A percentile compares a stretch with the other conserved stretches of the same genome.
phyloP scores from a whole-genome alignment of 2,329 filamentous ascomycete genomes.

The Colletotrichum magnum region DNA sequence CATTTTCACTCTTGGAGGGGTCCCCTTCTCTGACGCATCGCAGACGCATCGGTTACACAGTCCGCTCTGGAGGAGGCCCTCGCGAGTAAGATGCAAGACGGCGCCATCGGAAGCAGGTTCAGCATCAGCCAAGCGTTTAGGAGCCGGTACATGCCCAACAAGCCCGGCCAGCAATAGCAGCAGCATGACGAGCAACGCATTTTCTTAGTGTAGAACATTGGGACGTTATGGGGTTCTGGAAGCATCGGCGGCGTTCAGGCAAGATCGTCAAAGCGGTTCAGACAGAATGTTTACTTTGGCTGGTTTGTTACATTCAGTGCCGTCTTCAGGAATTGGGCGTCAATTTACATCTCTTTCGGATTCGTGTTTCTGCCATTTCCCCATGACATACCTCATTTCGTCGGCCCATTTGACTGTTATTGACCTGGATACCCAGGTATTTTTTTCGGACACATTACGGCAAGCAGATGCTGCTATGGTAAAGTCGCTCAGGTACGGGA shows the following conservation, averaged over 20 bases:
- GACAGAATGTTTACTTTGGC: conserved; percentile 15
- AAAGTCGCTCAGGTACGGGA: not conserved
- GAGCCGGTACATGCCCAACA: conserved; percentile 69
- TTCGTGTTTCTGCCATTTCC: too few species aligned
- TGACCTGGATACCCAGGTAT: not conserved
- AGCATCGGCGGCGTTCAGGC: conserved; percentile 40
- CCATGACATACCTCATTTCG: not conserved
- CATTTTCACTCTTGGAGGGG: conserved; percentile 5
- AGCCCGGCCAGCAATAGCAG: conserved; percentile 40
- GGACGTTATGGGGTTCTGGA: not conserved
- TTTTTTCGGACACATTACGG: not conserved
- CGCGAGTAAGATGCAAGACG: conserved; percentile 78
- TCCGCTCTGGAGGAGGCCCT: conserved; percentile 85
- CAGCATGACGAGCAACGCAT: conserved; percentile 15
- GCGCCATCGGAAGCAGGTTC: conserved; percentile 72
- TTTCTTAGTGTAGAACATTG: conserved; percentile 15
- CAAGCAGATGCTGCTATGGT: not conserved
- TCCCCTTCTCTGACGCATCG: not conserved
- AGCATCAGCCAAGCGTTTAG: conserved; percentile 78
- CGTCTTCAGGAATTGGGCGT: conserved; percentile 9
- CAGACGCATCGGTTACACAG: conserved; percentile 85
- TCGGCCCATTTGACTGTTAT: not conserved
- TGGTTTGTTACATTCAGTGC: conserved; percentile 1
- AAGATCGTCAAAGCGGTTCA: conserved; percentile 32
- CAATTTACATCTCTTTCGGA: not conserved